Base-by-base conservation (phyloP, 345 rosid genomes). In the Eucalyptus lansdowneana region DNA sequence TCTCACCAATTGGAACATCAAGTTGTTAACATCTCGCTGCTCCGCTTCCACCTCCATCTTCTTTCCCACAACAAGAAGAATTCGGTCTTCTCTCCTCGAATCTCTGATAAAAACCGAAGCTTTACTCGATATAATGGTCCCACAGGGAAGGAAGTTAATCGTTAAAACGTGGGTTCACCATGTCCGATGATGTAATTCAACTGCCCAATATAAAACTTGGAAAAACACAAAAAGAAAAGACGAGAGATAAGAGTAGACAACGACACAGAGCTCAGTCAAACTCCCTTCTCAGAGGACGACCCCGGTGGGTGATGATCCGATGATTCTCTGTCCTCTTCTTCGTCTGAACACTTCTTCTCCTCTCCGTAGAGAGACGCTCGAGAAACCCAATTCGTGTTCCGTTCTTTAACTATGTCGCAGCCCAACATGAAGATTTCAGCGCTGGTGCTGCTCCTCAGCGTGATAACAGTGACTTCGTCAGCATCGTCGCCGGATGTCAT, bases 1-100 rank as follows among this genome's bases (percentile, higher is more conserved):
- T 96, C 99, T 37, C 47, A 95, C 91, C 90, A 97, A 93, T 40
- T 94, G 94, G 91, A 98, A 96, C 96, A 96, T 94, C 86, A 97
- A 97, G 50, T 93, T 95, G 91, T 94, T 96, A 49, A 91, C 88
- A 54, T 86, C 94, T 50, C 87, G 88, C 86, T 86, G 86, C 51
- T 88, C 93, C 5, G 92, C 92, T 49, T 87, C 95, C 91, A 92
- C 88, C 80, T 91, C 92, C 93, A 93, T 94, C 88, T 34, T 17
- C 56, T 76, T 40, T 22, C 29, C 47, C 47, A 21, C 83, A 21
- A 72, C 44, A 69, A 21, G 3, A 11, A 37, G 8, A 37, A 76
- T 21, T 4, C 14, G 21, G 13, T 76, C 83, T 76, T 21, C 15
- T 40, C 29, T 37, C 16, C 42, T 40, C 47, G 14, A 76, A 11